These are phyloP conservation scores for Fraxinus cuspidata DNA, from an alignment of 257 asterid species.

Conservation along the genomic window DNA sequence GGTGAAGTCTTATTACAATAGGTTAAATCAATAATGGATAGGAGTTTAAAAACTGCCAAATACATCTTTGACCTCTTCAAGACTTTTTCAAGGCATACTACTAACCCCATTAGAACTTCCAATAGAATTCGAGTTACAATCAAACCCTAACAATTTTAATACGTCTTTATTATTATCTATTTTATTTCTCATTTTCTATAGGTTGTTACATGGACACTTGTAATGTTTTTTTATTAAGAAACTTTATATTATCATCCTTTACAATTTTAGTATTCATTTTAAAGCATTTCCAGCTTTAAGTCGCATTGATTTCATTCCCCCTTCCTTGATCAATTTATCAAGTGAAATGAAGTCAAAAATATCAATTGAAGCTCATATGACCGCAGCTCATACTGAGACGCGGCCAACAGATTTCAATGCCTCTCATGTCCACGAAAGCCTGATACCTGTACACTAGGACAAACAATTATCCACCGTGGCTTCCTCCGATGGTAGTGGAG, in stretches of 20 bases:
- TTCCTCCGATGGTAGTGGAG: no score
- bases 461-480: no score
- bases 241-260: not conserved
- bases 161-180: no score
- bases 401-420: no score
- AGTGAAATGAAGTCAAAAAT: not conserved
- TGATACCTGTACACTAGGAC: no score
- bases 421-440: no score
- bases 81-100: no score
- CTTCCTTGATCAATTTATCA: not conserved
- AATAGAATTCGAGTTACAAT: no score
- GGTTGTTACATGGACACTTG: conserved; percentile 5
- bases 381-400: not conserved
- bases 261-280: conserved; percentile 1
- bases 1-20: no score
- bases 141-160: no score
- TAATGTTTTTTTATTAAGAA: not conserved
- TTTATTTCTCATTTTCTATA: not conserved
- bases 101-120: no score
- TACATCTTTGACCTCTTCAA: not conserved
- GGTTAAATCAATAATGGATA: no score
- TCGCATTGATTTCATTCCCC: conserved; percentile 1
- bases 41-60: not conserved
- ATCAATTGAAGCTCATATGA: conserved; percentile 18
- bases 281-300: not conserved